phyloP scores from a whole-genome alignment of 169 alveolate genomes.

The Plasmodium sp. region DNA sequence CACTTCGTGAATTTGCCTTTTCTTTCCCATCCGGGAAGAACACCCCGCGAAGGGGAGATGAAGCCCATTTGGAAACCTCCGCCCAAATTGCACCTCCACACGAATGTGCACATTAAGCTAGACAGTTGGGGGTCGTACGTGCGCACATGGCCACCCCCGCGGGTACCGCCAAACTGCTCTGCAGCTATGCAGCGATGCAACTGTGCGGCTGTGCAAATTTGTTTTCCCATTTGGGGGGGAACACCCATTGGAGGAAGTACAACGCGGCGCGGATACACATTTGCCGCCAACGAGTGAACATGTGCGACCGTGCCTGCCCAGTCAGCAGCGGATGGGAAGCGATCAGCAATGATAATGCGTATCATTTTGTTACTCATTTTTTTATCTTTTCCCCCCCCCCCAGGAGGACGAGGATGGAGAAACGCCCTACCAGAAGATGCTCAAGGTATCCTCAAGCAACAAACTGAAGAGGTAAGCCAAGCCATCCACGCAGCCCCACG shows the following conservation, averaged over 20 bases:
- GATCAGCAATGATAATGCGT: background rate
- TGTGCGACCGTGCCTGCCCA: background rate
- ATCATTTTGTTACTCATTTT: background rate
- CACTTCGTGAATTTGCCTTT: background rate
- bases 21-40: background rate
- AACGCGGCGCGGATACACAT: background rate
- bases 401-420: constrained; percentile 69
- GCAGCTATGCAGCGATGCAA: background rate
- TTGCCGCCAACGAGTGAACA: background rate
- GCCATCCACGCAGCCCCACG: background rate
- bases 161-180: background rate
- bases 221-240: background rate
- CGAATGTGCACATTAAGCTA: background rate
- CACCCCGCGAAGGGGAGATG: background rate
- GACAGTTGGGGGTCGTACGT: background rate
- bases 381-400: background rate
- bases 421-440: constrained; percentile 14
- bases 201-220: background rate
- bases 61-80: background rate
- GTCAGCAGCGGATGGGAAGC: background rate
- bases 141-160: background rate
- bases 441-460: constrained; percentile 10
- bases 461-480: constrained; percentile 49
- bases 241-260: background rate
- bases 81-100: background rate